phyloP scores from a whole-genome alignment of 345 rosid species.

The Arabis hirsuta region DNA sequence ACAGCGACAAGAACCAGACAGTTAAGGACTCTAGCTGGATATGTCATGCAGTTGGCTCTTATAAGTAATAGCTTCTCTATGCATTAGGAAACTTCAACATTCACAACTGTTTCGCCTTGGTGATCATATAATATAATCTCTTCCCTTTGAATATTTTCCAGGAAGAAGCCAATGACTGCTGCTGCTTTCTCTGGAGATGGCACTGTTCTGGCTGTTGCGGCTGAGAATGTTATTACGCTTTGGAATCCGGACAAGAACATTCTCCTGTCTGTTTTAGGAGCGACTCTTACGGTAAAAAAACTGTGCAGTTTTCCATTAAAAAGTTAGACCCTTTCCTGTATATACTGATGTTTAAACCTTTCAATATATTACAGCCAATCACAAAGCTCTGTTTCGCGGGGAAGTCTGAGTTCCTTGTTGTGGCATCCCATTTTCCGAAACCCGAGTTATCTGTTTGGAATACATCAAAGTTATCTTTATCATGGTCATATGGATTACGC shows the following conservation, averaged over 20 bases:
- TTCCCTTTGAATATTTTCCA: slow-evolving; percentile 37
- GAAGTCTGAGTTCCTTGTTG: slow-evolving; percentile 75
- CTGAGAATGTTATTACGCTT: slow-evolving; percentile 82
- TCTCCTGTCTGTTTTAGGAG: slow-evolving; percentile 83
- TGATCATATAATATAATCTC: neutral
- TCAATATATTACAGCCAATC: slow-evolving; percentile 45
- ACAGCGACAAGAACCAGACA: slow-evolving; percentile 46
- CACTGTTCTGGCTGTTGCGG: slow-evolving; percentile 95
- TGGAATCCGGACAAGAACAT: slow-evolving; percentile 87
- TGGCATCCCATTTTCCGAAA: slow-evolving; percentile 63
- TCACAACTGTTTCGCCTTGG: neutral
- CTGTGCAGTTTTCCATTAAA: neutral
- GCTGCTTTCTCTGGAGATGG: slow-evolving; percentile 96
- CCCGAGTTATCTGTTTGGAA: slow-evolving; percentile 84
- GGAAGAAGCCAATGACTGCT: slow-evolving; percentile 90
- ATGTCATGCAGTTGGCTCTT: slow-evolving; percentile 91
- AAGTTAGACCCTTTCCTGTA: neutral
- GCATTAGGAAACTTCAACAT: slow-evolving; percentile 8
- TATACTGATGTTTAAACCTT: slow-evolving; percentile 1
- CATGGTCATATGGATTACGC: slow-evolving; percentile 83
- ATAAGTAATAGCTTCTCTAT: slow-evolving; percentile 61
- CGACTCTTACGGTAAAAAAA: slow-evolving; percentile 54
- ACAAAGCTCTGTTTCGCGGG: slow-evolving; percentile 69
- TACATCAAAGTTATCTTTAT: slow-evolving; percentile 62
- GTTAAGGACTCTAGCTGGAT: slow-evolving; percentile 69